A percentile compares a stretch with the other conserved stretches of the same genome.
These are phyloP conservation scores for Amanita fuliginea DNA, from an alignment of 768 basidiomycete species.

Conservation along the genomic window DNA sequence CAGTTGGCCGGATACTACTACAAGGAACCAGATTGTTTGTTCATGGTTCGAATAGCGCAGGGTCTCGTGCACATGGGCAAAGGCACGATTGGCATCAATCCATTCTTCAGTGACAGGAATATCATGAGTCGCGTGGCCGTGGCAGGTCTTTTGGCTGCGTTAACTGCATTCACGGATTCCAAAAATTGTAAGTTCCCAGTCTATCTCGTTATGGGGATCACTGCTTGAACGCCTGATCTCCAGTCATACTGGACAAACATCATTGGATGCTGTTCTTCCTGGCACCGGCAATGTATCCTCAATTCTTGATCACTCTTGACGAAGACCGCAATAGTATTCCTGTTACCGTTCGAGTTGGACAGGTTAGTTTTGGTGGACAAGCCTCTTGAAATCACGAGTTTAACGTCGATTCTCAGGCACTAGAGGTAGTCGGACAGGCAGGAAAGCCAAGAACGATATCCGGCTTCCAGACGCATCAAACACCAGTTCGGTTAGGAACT, in stretches of 20 bases:
- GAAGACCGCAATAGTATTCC: slow-evolving; percentile 80
- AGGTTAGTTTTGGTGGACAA: slow-evolving; percentile 31
- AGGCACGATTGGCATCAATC: slow-evolving; percentile 93
- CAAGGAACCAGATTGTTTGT: slow-evolving; percentile 94
- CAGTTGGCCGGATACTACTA: slow-evolving; percentile 97
- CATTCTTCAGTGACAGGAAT: slow-evolving; percentile 88
- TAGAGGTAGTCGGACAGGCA: slow-evolving; percentile 96
- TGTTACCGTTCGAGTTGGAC: slow-evolving; percentile 92
- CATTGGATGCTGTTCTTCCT: slow-evolving; percentile 99
- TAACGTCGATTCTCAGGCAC: slow-evolving; percentile 42
- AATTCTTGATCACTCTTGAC: slow-evolving; percentile 95
- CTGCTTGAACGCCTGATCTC: background rate
- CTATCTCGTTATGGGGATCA: background rate
- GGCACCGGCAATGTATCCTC: slow-evolving; percentile 93
- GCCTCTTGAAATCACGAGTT: background rate
- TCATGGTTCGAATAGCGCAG: slow-evolving; percentile 92
- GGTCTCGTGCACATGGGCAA: slow-evolving; percentile 99
- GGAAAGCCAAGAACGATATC: slow-evolving; percentile 95
- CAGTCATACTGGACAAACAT: slow-evolving; percentile 88
- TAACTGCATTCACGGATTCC: slow-evolving; percentile 90
- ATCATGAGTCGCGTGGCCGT: slow-evolving; percentile 86
- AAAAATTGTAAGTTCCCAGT: slow-evolving; percentile 66
- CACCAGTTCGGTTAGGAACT: slow-evolving; percentile 90
- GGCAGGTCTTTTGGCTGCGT: slow-evolving; percentile 78
- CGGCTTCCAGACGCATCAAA: slow-evolving; percentile 97